A percentile compares a stretch with the other conserved stretches of the same genome.
Evolutionary conservation across 176 grass and related monocot species (phyloP).

Genomic region (Carex littledalei): DNA sequence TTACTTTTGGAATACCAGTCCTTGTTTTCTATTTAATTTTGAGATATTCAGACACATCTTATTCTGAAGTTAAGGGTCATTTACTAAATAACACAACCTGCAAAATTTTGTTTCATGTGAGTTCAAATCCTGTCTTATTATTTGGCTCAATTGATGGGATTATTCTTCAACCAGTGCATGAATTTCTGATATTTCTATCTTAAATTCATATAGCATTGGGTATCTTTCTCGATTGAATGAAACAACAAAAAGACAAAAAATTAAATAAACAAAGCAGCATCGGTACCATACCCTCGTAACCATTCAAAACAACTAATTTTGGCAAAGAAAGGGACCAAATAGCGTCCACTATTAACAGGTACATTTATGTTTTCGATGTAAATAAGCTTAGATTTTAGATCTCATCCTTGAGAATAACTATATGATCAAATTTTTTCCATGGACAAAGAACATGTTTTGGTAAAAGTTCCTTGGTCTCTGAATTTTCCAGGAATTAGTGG

Average conservation of each 20-base stretch:
- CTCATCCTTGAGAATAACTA: background rate
- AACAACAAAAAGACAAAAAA: background rate
- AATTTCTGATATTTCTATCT: background rate
- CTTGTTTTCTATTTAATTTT: background rate
- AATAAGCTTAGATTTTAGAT: background rate
- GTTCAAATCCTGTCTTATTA: conserved; percentile 11
- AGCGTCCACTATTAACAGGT: background rate
- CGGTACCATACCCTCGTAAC: background rate
- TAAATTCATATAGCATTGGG: background rate
- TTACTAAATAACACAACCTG: background rate
- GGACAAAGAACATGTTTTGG: background rate
- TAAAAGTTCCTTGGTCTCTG: background rate
- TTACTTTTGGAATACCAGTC: background rate
- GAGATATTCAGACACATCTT: background rate
- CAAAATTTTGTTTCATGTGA: background rate
- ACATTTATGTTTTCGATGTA: background rate
- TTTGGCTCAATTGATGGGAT: conserved; percentile 5
- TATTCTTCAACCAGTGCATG: background rate
- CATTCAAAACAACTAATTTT: background rate
- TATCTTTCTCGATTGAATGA: background rate
- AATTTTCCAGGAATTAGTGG: background rate
- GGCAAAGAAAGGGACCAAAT: background rate
- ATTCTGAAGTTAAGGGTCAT: background rate
- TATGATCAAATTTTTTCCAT: background rate
- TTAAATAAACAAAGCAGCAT: background rate